Evolutionary conservation across 495 filamentous ascomycete genomes (phyloP).

Genomic region (Penicillium canariense): DNA sequence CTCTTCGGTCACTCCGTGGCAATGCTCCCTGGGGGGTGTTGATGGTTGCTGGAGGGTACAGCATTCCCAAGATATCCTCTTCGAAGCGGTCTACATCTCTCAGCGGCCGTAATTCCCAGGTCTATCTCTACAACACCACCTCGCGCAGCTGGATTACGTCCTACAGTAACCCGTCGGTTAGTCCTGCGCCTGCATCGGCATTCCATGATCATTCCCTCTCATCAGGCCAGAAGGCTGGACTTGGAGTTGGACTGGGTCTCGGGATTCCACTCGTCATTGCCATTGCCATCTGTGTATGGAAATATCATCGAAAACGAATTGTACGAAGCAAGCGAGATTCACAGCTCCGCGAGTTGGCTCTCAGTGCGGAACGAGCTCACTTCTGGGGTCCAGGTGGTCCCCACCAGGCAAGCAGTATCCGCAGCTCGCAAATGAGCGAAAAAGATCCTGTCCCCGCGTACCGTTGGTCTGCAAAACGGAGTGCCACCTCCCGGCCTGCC

Average conservation of each 20-base stretch:
- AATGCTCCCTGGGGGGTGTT: conserved; percentile 84
- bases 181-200: background rate
- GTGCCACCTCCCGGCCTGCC: conserved; percentile 14
- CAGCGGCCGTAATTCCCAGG: conserved; percentile 37
- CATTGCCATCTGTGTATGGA: conserved; percentile 52
- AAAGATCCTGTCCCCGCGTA: conserved; percentile 27
- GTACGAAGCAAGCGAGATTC: conserved; percentile 48
- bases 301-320: conserved; percentile 54
- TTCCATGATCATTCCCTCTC: conserved; percentile 16
- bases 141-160: conserved; percentile 66
- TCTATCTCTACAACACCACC: conserved; percentile 76
- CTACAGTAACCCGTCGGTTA: conserved; percentile 59
- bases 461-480: conserved; percentile 39
- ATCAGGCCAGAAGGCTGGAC: conserved; percentile 55
- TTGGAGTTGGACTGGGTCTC: conserved; percentile 74
- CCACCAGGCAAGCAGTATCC: conserved; percentile 37
- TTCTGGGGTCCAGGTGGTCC: conserved; percentile 40
- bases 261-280: conserved; percentile 56
- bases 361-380: conserved; percentile 47
- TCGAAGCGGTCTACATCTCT: conserved; percentile 38
- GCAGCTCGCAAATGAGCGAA: conserved; percentile 31
- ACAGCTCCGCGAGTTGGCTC: conserved; percentile 51
- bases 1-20: conserved; percentile 83
- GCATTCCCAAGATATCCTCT: conserved; percentile 51
- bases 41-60: conserved; percentile 84